Base-by-base conservation (phyloP, 306 rosid genomes). In the Lupinus albus region DNA sequence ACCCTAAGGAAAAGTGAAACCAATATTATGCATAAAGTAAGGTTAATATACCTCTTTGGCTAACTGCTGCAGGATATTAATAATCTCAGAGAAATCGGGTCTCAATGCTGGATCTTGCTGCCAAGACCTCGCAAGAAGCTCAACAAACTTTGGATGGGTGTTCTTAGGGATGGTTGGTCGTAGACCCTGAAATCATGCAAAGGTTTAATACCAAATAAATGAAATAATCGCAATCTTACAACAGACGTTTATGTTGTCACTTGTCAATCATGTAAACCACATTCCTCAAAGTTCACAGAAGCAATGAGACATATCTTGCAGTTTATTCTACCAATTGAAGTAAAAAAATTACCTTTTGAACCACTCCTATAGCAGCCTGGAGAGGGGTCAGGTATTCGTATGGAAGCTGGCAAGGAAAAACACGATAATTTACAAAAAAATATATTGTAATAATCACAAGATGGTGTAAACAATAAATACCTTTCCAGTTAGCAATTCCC, bases 321-420 rank as follows among this genome's bases (percentile, higher is more conserved):
- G 53, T 18, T 61, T 67, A 48, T 73, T 76, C 60, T 32, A 66
- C 41, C 66, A 59, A 55, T 61, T n/a, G 2, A 46, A 45, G 61
- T 25, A 25, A 25, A 25, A 25, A 52, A 35, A 59, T 72, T 48
- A 94, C 99, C 96, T 83, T 88, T 64, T 91, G 97, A 61, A 91
- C 96, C 30, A 94, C 99, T 67, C 99, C 99, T 36, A 91, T 91
- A 44, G 97, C 99, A 33, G 99, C 99, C 80, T 94, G 99, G 71
- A 94, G 81, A 33, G 99, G 99, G 58, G 95, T 94, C 51, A 94
- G 78, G 82, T 78, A 82, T 55, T 94, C 97, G 67, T 94, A 88
- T 5, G 99, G 99, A 65, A 94, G 97, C 99, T 91, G 88, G 61
- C 71, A 83, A 66, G 74, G 49, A 65, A 61, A 61, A 71, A 64